Evolutionary conservation across 495 filamentous ascomycete species (phyloP).

Genomic region (Poronia punctata): DNA sequence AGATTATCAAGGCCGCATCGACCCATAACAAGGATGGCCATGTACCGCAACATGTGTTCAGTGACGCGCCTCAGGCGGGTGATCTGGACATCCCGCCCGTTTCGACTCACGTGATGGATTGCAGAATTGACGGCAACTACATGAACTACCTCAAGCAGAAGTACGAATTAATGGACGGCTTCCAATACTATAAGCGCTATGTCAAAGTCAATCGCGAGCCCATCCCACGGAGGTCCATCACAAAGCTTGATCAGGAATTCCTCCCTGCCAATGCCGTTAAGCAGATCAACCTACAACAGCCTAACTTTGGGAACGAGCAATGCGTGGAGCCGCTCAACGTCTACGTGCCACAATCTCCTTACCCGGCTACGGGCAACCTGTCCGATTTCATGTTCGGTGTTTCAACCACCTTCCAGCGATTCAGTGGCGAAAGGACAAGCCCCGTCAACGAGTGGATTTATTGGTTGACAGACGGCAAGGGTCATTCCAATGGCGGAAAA

Average conservation of each 20-base stretch:
- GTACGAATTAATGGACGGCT: constrained; percentile 38
- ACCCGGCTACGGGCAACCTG: constrained; percentile 37
- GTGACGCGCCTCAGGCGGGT: constrained; percentile 11
- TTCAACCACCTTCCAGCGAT: constrained; percentile 40
- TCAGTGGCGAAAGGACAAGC: constrained; percentile 35
- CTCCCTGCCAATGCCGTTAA: constrained; percentile 34
- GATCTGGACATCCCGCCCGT: constrained; percentile 15
- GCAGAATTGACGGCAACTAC: constrained; percentile 37
- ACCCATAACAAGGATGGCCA: constrained; percentile 26
- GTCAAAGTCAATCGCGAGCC: constrained; percentile 36
- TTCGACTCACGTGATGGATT: constrained; percentile 30
- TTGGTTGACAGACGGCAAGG: constrained; percentile 43
- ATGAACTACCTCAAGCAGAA: constrained; percentile 34
- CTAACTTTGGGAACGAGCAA: constrained; percentile 27
- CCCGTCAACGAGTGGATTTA: constrained; percentile 42
- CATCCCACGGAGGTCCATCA: constrained; percentile 40
- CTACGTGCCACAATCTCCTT: constrained; percentile 39
- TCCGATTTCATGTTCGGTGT: constrained; percentile 45
- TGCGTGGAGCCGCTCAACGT: constrained; percentile 43
- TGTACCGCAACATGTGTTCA: constrained; percentile 27
- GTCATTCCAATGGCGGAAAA: constrained; percentile 44
- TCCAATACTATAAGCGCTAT: constrained; percentile 48
- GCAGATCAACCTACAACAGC: constrained; percentile 34
- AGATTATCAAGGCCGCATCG: constrained; percentile 31
- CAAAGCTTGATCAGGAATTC: constrained; percentile 37